Base-by-base conservation (phyloP, 2,329 filamentous ascomycete species). In the Fusarium phyllophilum region DNA sequence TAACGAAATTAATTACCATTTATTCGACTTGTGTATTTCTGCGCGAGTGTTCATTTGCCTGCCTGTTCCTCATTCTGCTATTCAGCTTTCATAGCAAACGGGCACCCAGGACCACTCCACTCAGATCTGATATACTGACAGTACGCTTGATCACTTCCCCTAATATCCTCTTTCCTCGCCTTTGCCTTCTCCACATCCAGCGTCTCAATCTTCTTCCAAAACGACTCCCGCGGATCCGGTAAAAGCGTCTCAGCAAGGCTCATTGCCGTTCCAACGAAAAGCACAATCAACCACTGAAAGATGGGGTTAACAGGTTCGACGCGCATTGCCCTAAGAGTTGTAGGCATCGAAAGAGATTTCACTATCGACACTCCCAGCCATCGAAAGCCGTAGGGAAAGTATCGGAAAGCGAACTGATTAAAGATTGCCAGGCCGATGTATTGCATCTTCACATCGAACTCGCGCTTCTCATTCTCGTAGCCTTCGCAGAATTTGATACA, bases 11-110 rank as follows among this genome's bases (percentile, higher is more conserved):
- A 8, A n/a, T 3, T 8, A 31, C 18, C 3, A 13, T 4, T 4
- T 3, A 3, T 31, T 8, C 3, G 15, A 24, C 15, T 24, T 34
- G 2, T 51, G 6, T 6, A 11, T 12, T 6, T 24, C 17, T 34
- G n/a, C n/a, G n/a, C n/a, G 18, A 6, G 1, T 17, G 5, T n/a
- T 12, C 2, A 26, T n/a, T 15, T 0, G 2, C 6, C 14, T 29
- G 11, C 7, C 14, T 22, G 5, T 9, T n/a, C 18, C 17, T 18
- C 8, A 8, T 31, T 33, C 31, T 5, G 6, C n/a, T 52, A 54
- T 22, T 39, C 34, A 10, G 15, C 36, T 15, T 61, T 61, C 38
- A 24, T 55, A 6, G 31, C 26, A 10, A 63, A 63, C 2, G 60
- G 60, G 4, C 60, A 63, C 4, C 52, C 60, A 7, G 54, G 60